phyloP scores from a whole-genome alignment of 225 moss, liverwort and hornwort species.

The Straminergon stramineum region DNA sequence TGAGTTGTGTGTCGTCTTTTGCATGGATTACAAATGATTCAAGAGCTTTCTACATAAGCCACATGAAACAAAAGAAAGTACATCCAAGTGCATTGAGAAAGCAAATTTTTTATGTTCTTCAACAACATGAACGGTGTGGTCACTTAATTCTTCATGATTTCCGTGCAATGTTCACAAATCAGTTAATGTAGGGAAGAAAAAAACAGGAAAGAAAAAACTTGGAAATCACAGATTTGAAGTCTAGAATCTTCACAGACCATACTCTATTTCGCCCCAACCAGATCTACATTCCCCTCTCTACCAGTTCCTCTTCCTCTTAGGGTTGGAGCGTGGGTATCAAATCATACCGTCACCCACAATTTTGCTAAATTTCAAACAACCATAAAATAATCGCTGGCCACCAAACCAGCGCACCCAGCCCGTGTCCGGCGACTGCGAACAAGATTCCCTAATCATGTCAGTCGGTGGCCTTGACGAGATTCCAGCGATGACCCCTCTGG shows the following conservation, averaged over 20 bases:
- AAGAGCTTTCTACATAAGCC: accelerated
- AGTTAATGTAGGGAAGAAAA: too few relatives aligned
- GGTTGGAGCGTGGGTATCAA: background rate
- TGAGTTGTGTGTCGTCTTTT: background rate
- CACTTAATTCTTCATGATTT: too few relatives aligned
- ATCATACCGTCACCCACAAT: background rate
- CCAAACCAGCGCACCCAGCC: background rate
- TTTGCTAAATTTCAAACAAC: background rate
- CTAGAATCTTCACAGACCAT: background rate
- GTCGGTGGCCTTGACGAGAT: background rate
- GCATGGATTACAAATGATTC: background rate
- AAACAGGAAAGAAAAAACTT: too few relatives aligned
- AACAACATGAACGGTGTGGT: accelerated
- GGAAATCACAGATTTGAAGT: accelerated
- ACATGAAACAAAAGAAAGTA: background rate
- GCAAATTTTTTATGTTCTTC: too few relatives aligned
- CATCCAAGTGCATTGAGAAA: background rate
- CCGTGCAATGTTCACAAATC: too few relatives aligned
- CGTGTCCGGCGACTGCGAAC: too few relatives aligned
- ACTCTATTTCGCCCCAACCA: background rate
- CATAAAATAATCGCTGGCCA: background rate
- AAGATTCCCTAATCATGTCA: background rate
- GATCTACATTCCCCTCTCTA: background rate
- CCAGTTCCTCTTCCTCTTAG: background rate
- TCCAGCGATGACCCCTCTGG: background rate